These are phyloP conservation scores for Kwoniella dejecticola DNA, from an alignment of 768 basidiomycete species.

Conservation along the genomic window DNA sequence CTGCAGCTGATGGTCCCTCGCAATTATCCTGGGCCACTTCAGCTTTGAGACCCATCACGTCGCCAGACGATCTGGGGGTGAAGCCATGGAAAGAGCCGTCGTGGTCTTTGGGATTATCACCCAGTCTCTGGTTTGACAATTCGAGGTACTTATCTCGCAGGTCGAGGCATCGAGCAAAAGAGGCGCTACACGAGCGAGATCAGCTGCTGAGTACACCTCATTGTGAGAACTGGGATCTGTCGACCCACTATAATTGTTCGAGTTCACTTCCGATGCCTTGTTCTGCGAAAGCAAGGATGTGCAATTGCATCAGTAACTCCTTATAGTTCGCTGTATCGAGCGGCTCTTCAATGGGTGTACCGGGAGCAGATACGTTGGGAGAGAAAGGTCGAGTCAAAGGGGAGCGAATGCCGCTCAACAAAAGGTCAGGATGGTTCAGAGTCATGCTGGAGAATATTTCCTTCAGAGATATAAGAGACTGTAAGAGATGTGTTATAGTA, in stretches of 20 bases:
- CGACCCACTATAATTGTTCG: conserved; percentile 55
- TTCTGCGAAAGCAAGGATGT: conserved; percentile 52
- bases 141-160: conserved; percentile 94
- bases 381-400: conserved; percentile 13
- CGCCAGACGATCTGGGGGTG: conserved; percentile 61
- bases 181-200: conserved; percentile 44
- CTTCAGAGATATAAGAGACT: too few relatives aligned
- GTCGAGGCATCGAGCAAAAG: conserved; percentile 80
- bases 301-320: conserved; percentile 49
- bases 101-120: conserved; percentile 91
- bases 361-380: conserved; percentile 7
- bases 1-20: conserved; percentile 19
- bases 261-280: conserved; percentile 55
- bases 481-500: too few relatives aligned
- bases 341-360: conserved; percentile 5
- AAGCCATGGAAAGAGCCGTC: conserved; percentile 76
- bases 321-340: conserved; percentile 2
- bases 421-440: conserved; percentile 22
- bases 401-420: conserved; percentile 7
- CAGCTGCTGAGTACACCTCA: neutral
- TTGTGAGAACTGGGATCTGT: neutral
- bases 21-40: conserved; percentile 60
- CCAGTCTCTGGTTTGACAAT: conserved; percentile 83
- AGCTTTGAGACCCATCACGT: conserved; percentile 69
- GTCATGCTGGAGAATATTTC: neutral